Evolutionary conservation across 1,284 basidiomycete genomes (phyloP).

Genomic region (Leccinum griseonigrum): DNA sequence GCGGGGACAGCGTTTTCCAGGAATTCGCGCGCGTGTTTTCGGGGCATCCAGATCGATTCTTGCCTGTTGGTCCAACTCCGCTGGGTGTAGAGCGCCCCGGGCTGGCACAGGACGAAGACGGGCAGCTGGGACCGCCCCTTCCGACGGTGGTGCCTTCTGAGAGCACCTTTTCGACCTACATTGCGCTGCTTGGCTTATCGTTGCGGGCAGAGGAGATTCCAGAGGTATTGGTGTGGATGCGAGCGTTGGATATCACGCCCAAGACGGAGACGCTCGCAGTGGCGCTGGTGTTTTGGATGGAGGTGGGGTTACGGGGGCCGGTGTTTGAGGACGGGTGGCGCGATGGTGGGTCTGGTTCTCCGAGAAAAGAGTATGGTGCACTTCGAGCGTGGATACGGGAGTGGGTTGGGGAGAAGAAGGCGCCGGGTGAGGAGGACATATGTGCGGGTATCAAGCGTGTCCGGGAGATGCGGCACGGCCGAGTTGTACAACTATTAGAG

Average conservation of each 20-base stretch:
- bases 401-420: conserved; percentile 60
- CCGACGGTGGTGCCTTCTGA: conserved; percentile 49
- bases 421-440: conserved; percentile 47
- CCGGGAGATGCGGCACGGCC: conserved; percentile 27
- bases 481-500: neutral
- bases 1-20: conserved; percentile 24
- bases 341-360: neutral
- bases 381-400: conserved; percentile 60
- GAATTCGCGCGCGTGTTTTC: conserved; percentile 21
- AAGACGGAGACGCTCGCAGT: conserved; percentile 53
- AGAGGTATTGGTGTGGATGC: conserved; percentile 78
- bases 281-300: conserved; percentile 68
- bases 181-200: conserved; percentile 59
- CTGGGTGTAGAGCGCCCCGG: conserved; percentile 10
- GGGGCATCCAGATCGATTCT: conserved; percentile 11
- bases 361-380: conserved; percentile 25
- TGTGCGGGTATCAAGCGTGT: conserved; percentile 30
- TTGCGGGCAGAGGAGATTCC: conserved; percentile 59
- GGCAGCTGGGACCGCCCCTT: conserved; percentile 19
- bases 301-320: conserved; percentile 61
- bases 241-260: conserved; percentile 46
- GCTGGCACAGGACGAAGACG: conserved; percentile 1
- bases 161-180: conserved; percentile 57
- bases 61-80: conserved; percentile 4
- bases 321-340: conserved; percentile 46